phyloP scores from a whole-genome alignment of 2,329 filamentous ascomycete genomes.

The Microsporum canis region DNA sequence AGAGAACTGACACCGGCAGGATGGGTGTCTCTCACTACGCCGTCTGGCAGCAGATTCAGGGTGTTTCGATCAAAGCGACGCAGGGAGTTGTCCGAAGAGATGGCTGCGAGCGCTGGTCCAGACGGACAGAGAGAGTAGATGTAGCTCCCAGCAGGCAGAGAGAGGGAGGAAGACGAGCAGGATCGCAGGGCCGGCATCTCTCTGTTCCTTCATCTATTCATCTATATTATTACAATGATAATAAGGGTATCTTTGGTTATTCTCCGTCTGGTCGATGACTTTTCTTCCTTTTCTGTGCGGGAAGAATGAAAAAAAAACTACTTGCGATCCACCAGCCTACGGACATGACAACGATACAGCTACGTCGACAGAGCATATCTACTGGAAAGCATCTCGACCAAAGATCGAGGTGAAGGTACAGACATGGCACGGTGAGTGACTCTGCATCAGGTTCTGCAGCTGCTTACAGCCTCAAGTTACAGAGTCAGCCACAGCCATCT shows the following conservation, averaged over 20 bases:
- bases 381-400: background rate
- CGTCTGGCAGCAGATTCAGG: conserved; percentile 21
- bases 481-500: background rate
- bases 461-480: background rate
- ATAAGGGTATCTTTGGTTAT: background rate
- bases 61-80: conserved; percentile 30
- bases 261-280: background rate
- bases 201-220: background rate
- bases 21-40: conserved; percentile 12
- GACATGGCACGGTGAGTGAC: background rate
- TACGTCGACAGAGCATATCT: background rate
- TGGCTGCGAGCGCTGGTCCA: conserved; percentile 28
- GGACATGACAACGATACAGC: background rate
- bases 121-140: conserved; percentile 31
- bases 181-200: conserved; percentile 7
- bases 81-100: conserved; percentile 37
- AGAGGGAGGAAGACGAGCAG: conserved; percentile 24
- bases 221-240: too few relatives aligned
- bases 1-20: conserved; percentile 30
- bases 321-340: background rate
- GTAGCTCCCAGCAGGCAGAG: conserved; percentile 31
- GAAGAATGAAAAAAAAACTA: background rate
- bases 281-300: conserved; percentile 1
- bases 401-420: background rate
- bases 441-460: background rate